Conservation (phyloP, 192 early-diverging fungal genomes). For the Backusella morwellensis region DNA sequence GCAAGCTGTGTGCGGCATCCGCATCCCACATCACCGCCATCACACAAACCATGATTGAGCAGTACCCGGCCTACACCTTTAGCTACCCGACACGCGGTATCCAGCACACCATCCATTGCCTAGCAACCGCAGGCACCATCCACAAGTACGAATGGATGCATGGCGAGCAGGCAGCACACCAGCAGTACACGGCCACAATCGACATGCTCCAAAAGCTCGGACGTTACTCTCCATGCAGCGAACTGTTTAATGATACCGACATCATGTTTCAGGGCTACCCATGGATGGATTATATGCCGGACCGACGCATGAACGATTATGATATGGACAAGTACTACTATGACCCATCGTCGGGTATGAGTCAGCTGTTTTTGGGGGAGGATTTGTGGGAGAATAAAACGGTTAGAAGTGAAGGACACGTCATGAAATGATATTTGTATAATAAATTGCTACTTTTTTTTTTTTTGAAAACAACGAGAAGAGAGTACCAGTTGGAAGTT, state of each 20-base stretch:
- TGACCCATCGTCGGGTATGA: slow-evolving; percentile 11
- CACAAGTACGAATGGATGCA: slow-evolving; percentile 32
- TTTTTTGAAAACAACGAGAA: too few species aligned
- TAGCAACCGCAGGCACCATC: slow-evolving; percentile 47
- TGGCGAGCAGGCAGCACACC: slow-evolving; percentile 8
- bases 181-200: background rate
- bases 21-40: slow-evolving; percentile 55
- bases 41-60: slow-evolving; percentile 42
- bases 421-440: slow-evolving; percentile 7
- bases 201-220: background rate
- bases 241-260: background rate
- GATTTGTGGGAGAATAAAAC: background rate
- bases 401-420: slow-evolving; percentile 14
- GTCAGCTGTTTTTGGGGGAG: background rate
- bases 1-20: slow-evolving; percentile 45
- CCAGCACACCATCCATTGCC: slow-evolving; percentile 52
- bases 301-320: background rate
- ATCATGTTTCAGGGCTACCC: background rate
- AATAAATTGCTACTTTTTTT: background rate
- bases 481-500: too few species aligned
- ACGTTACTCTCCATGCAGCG: background rate
- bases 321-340: background rate
- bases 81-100: slow-evolving; percentile 49
- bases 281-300: background rate
- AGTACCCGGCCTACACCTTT: slow-evolving; percentile 38